Conservation (phyloP, 768 basidiomycete genomes). For the Omphalotus guepiniiformis region DNA sequence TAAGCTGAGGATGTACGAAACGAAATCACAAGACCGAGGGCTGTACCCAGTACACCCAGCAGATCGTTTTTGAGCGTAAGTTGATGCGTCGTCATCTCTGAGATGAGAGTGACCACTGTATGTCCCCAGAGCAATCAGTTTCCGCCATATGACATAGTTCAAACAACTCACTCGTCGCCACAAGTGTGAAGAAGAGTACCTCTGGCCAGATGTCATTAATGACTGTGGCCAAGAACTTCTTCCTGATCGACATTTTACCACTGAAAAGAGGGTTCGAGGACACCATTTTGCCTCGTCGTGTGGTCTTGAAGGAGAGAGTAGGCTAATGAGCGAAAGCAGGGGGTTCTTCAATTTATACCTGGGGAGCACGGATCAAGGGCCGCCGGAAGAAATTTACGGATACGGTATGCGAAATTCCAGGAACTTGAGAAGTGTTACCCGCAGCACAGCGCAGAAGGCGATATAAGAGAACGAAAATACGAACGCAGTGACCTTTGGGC, state of each 20-base stretch:
- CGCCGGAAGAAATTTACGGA: neutral
- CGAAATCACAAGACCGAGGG: slow-evolving; percentile 66
- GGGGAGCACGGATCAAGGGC: no score
- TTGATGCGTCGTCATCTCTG: slow-evolving; percentile 40
- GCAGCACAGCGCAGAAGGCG: slow-evolving; percentile 3
- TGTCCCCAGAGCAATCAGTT: neutral
- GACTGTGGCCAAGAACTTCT: slow-evolving; percentile 42
- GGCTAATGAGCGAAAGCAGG: neutral
- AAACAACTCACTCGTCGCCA: slow-evolving; percentile 47
- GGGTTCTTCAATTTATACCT: neutral
- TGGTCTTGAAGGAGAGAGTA: neutral
- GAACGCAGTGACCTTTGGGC: neutral
- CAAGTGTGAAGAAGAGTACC: slow-evolving; percentile 52
- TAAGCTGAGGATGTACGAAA: slow-evolving; percentile 73
- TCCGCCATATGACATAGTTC: slow-evolving; percentile 16
- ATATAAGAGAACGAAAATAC: neutral
- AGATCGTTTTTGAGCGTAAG: slow-evolving; percentile 52
- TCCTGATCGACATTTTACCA: slow-evolving; percentile 24
- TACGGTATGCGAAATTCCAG: neutral
- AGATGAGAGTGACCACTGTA: slow-evolving; percentile 56
- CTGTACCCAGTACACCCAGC: slow-evolving; percentile 69
- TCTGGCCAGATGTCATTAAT: slow-evolving; percentile 67
- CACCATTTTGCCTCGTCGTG: slow-evolving; percentile 14
- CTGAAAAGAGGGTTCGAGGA: slow-evolving; percentile 26
- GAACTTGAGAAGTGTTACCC: no score